Percentiles rank a stretch among this genome's conserved stretches.
These are phyloP conservation scores for Striga asiatica DNA, from an alignment of 257 asterid genomes.

Conservation along the genomic window DNA sequence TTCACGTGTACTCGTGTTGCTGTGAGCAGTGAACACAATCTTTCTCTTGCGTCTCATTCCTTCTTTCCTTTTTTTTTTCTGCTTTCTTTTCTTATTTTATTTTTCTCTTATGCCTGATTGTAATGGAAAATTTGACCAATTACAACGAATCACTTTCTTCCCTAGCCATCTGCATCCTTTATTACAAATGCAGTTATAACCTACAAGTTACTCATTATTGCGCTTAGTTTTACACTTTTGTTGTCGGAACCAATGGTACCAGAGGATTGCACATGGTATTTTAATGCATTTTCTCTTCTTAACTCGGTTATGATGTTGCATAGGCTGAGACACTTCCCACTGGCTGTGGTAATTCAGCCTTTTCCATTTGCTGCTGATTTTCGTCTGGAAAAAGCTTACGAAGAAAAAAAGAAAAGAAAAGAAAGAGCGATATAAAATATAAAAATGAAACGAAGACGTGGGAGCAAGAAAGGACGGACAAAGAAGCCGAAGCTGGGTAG, in stretches of 20 bases:
- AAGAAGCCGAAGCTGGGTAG: constrained; percentile 46
- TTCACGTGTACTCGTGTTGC: too few relatives aligned
- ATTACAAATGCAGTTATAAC: constrained; percentile 4
- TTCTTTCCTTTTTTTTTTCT: too few relatives aligned
- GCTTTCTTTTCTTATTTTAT: too few relatives aligned
- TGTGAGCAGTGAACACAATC: too few relatives aligned
- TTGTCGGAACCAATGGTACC: background rate
- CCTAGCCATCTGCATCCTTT: background rate
- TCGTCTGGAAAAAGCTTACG: constrained; percentile 1
- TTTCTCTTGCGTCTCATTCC: too few relatives aligned
- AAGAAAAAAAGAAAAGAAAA: background rate
- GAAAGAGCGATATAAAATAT: constrained; percentile 8
- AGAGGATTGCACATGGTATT: background rate
- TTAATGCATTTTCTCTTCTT: background rate
- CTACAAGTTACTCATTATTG: constrained; percentile 1
- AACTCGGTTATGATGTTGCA: constrained; percentile 9
- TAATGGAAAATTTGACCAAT: background rate
- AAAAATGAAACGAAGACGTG: constrained; percentile 74
- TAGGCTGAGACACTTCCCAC: constrained; percentile 15
- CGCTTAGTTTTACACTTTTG: background rate
- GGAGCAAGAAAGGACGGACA: constrained; percentile 55
- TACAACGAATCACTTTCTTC: background rate
- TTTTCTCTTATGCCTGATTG: background rate
- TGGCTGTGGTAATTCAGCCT: background rate
- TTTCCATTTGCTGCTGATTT: constrained; percentile 11